Base-by-base conservation (phyloP, 139 green algal genomes). In the Coccomyxa sp. region DNA sequence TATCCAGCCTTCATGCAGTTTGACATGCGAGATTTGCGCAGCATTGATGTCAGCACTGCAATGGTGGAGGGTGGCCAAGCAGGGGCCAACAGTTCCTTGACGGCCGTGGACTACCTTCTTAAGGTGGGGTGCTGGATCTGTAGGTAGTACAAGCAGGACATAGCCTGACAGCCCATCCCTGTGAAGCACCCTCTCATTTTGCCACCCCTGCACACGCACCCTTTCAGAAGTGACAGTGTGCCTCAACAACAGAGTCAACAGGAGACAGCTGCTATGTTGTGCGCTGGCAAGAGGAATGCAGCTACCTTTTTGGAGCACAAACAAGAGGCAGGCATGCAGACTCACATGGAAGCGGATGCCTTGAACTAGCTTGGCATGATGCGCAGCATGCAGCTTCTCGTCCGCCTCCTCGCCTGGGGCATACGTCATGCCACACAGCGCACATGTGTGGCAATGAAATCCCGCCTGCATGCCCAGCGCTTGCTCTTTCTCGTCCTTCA, bases 351-450 rank as follows among this genome's bases (percentile, higher is more conserved):
- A 86, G 18, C 78, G 74, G 10, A 82, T 39, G 37, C 76, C 78
- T 38, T 68, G 29, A 4, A 68, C n/a, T 18, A 35, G 29, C 1
- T 38, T 74, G 39, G 54, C 55, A 54, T 90, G 86, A 55, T 81
- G 85, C 5, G 73, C 18, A 6, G 76, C 79, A 70, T 91, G 86
- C 54, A 82, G 31, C n/a, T 55, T 73, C 29, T 91, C 86, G 36
- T 91, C 86, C 22, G 33, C 40, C 34, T 77, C 54, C 27, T 87
- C 69, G 8, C 84, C 86, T 14, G 68, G 82, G 9, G 82, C 74
- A 39, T 91, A 91, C 33, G 85, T 40, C 73, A 91, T 55, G 38
- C 85, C 82, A 55, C 87, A 91, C 0, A 75, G 34, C 16, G 39
- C 50, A 73, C 87, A 91, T 9, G 69, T 80, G 9, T 31, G 82